Conservation (phyloP, 2,329 filamentous ascomycete species). For the Colletotrichum lindemuthianum region DNA sequence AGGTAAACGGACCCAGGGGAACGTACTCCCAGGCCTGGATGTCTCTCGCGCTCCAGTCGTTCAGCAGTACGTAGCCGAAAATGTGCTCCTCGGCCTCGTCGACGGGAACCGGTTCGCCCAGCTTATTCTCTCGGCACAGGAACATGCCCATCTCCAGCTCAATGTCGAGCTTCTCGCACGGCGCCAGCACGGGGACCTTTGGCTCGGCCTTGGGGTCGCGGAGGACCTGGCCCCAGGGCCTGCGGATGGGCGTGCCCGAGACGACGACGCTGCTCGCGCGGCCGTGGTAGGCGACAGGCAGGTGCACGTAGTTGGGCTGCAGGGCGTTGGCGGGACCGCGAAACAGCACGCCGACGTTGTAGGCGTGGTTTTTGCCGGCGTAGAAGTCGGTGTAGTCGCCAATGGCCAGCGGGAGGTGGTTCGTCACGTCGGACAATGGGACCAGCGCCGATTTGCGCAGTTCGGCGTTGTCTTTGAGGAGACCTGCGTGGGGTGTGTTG, state of each 20-base stretch:
- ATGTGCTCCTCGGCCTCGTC: slow-evolving; percentile 75
- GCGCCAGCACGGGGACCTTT: slow-evolving; percentile 67
- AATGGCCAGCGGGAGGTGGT: slow-evolving; percentile 79
- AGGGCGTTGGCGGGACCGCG: slow-evolving; percentile 78
- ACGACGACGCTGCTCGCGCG: slow-evolving; percentile 80
- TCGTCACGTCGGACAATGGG: slow-evolving; percentile 60
- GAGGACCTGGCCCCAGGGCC: slow-evolving; percentile 80
- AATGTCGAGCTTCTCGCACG: slow-evolving; percentile 73
- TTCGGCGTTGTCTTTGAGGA: slow-evolving; percentile 49
- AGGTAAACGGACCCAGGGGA: slow-evolving; percentile 70
- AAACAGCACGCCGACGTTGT: slow-evolving; percentile 75
- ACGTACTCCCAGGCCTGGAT: slow-evolving; percentile 71
- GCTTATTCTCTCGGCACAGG: slow-evolving; percentile 70
- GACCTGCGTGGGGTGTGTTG: slow-evolving; percentile 53
- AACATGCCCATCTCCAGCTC: slow-evolving; percentile 84
- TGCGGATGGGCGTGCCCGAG: slow-evolving; percentile 76
- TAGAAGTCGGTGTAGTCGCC: slow-evolving; percentile 91
- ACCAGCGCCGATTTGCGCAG: slow-evolving; percentile 45
- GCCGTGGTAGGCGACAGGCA: slow-evolving; percentile 85
- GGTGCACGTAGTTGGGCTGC: slow-evolving; percentile 82
- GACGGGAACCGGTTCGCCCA: slow-evolving; percentile 75
- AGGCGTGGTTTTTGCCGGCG: slow-evolving; percentile 81
- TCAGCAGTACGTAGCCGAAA: slow-evolving; percentile 75
- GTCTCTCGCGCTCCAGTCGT: slow-evolving; percentile 73
- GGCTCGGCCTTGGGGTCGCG: slow-evolving; percentile 57